Base-by-base conservation (phyloP, 2,329 filamentous ascomycete genomes). In the Truncatella angustata region DNA sequence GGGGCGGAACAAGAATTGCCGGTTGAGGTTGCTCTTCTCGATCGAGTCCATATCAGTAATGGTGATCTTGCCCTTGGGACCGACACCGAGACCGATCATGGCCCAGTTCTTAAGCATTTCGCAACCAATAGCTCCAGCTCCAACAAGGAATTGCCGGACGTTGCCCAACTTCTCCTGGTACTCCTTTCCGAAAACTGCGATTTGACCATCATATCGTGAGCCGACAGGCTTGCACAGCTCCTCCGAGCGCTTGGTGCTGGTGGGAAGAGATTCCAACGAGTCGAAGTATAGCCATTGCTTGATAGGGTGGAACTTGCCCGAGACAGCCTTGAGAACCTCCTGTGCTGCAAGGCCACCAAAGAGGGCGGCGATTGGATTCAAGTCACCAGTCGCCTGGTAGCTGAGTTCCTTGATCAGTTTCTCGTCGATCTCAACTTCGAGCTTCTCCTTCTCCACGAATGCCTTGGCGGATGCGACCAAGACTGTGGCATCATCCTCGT, bases 101-200 rank as follows among this genome's bases (percentile, higher is more conserved):
- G 95, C 93, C 92, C 94, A 99, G 72, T 97, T 97, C 83, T 99
- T 99, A 60, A 99, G 77, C 88, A 97, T 99, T 68, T 99, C 94
- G 66, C 94, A 99, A 42, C 94, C 94, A 69, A 99, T 99, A 57
- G 95, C 94, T 63, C 94, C 94, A 43, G 94, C 91, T 60, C 94
- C 94, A 53, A 99, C 94, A 51, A 99, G 79, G 77, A 99, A 99
- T 63, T 97, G 85, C 65, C 87, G 94, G 56, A 94, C 73, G 63
- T 97, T 96, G 55, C 87, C 83, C 60, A 99, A 82, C 78, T 96
- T 97, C 48, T 96, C 88, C 71, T 99, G 94, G 71, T 87, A 99
- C 57, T 96, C 90, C 63, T 83, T 87, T 56, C 94, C 94, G 60
- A 99, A 96, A 1, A 99, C 94, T 2, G 91, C 93, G 65, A 99